These are phyloP conservation scores for Leucocoprinus sp. DNA, from an alignment of 768 basidiomycete species.

Conservation along the genomic window DNA sequence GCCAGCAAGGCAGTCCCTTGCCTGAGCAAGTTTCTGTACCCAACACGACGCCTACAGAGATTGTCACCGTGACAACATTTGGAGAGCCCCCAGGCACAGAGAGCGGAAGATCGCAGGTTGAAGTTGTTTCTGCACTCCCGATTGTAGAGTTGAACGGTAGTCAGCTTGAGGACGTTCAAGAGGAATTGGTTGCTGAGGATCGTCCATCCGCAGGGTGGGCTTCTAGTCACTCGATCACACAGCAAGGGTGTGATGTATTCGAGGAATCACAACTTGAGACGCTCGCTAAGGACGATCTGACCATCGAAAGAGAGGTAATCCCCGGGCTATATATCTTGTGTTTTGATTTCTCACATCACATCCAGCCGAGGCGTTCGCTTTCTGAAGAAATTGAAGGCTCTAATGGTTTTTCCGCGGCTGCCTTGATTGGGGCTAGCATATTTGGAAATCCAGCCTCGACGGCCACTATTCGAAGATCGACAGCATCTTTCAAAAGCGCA, in stretches of 20 bases:
- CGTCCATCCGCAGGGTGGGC: slow-evolving; percentile 14
- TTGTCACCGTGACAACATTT: no score
- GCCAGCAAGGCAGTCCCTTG: slow-evolving; percentile 17
- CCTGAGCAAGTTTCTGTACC: slow-evolving; percentile 1
- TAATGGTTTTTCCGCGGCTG: slow-evolving; percentile 4
- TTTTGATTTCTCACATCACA: not conserved
- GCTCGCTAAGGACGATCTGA: not conserved
- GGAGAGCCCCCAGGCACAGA: not conserved
- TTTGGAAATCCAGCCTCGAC: slow-evolving; percentile 2
- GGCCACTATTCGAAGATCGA: slow-evolving; percentile 2
- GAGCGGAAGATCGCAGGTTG: not conserved
- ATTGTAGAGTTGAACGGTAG: not conserved
- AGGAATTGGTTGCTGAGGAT: slow-evolving; percentile 2
- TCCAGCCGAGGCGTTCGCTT: slow-evolving; percentile 3
- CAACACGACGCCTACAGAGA: not conserved
- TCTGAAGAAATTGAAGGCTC: slow-evolving; percentile 2
- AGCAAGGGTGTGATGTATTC: slow-evolving; percentile 12
- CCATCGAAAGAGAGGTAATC: slow-evolving; percentile 1
- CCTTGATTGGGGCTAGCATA: slow-evolving; percentile 4
- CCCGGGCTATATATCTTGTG: not conserved
- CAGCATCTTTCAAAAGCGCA: not conserved
- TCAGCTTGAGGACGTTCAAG: slow-evolving; percentile 1
- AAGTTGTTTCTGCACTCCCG: not conserved
- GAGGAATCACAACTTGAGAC: slow-evolving; percentile 6
- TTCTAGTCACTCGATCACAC: slow-evolving; percentile 17